phyloP scores from a whole-genome alignment of 1,139 yeast species.

The Meyerozyma smithsonii region DNA sequence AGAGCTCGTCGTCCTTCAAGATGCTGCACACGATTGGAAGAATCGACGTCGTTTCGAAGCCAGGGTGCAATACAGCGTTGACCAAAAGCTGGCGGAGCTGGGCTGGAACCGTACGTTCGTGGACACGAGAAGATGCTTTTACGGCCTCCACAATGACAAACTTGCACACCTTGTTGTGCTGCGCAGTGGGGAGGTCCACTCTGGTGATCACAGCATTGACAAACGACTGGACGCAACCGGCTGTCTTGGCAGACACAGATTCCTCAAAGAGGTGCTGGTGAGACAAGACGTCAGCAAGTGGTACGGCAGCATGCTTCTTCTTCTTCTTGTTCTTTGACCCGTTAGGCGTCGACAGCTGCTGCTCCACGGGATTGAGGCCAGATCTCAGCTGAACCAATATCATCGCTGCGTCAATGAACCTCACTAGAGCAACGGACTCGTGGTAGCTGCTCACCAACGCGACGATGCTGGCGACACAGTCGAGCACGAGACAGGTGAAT shows the following conservation, averaged over 20 bases:
- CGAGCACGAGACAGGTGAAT: slow-evolving; percentile 25
- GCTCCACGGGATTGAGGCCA: slow-evolving; percentile 11
- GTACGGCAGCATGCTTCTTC: slow-evolving; percentile 39
- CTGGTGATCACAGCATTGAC: slow-evolving; percentile 45
- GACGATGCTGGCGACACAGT: slow-evolving; percentile 25
- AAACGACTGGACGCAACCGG: slow-evolving; percentile 41
- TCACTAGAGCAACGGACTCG: slow-evolving; percentile 36
- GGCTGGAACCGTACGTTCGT: slow-evolving; percentile 22
- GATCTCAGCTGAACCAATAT: slow-evolving; percentile 18
- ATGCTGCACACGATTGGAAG: slow-evolving; percentile 65
- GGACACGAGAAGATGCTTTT: slow-evolving; percentile 21
- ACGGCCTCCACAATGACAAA: slow-evolving; percentile 50
- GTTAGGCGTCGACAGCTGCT: slow-evolving; percentile 6
- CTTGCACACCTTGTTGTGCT: slow-evolving; percentile 56
- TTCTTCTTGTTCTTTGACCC: slow-evolving; percentile 31
- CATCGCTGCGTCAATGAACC: slow-evolving; percentile 45
- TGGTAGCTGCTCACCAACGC: slow-evolving; percentile 26
- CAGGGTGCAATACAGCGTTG: slow-evolving; percentile 59
- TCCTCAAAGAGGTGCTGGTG: slow-evolving; percentile 56
- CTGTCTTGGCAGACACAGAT: slow-evolving; percentile 34
- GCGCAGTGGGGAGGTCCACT: slow-evolving; percentile 55
- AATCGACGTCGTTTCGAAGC: slow-evolving; percentile 54
- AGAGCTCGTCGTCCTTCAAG: slow-evolving; percentile 36
- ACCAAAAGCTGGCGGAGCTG: slow-evolving; percentile 41
- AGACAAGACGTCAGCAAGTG: slow-evolving; percentile 67